phyloP scores from a whole-genome alignment of 805 yeast species.

The Scheffersomyces ergatensis region DNA sequence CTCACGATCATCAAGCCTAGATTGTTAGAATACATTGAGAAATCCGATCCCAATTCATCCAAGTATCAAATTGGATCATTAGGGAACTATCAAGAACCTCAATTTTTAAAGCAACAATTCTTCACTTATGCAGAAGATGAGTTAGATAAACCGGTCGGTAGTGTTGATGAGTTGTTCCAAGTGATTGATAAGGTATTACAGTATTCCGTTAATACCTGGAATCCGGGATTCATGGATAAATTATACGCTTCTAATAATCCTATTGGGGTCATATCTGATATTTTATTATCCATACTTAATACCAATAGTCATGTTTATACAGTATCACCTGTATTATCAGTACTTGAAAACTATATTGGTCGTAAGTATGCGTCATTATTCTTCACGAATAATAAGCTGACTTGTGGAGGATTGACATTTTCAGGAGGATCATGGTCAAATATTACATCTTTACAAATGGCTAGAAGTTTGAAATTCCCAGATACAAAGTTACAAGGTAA shows the following conservation, averaged over 20 bases:
- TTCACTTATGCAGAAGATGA: slow-evolving; percentile 28
- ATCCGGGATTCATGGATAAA: slow-evolving; percentile 81
- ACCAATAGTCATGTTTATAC: slow-evolving; percentile 86
- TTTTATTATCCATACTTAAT: slow-evolving; percentile 65
- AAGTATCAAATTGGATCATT: slow-evolving; percentile 39
- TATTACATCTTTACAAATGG: slow-evolving; percentile 72
- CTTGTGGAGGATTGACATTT: slow-evolving; percentile 80
- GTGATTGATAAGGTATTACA: slow-evolving; percentile 56
- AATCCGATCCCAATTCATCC: slow-evolving; percentile 37
- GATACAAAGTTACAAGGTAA: slow-evolving; percentile 68
- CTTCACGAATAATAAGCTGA: slow-evolving; percentile 38
- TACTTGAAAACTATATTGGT: slow-evolving; percentile 69
- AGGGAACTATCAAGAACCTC: slow-evolving; percentile 55
- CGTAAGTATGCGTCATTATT: slow-evolving; percentile 66
- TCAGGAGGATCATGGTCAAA: slow-evolving; percentile 89
- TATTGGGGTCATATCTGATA: slow-evolving; percentile 73
- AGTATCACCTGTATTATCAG: slow-evolving; percentile 76
- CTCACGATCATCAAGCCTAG: slow-evolving; percentile 50
- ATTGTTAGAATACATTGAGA: slow-evolving; percentile 50
- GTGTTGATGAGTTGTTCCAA: slow-evolving; percentile 39
- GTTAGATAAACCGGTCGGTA: slow-evolving; percentile 24
- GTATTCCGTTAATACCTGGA: slow-evolving; percentile 82
- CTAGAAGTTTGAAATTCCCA: slow-evolving; percentile 64
- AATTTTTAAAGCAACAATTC: slow-evolving; percentile 35
- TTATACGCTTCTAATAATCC: slow-evolving; percentile 85